A percentile compares a stretch with the other conserved stretches of the same genome.
phyloP scores from a whole-genome alignment of 2,329 filamentous ascomycete genomes.

The Cercospora zeina region DNA sequence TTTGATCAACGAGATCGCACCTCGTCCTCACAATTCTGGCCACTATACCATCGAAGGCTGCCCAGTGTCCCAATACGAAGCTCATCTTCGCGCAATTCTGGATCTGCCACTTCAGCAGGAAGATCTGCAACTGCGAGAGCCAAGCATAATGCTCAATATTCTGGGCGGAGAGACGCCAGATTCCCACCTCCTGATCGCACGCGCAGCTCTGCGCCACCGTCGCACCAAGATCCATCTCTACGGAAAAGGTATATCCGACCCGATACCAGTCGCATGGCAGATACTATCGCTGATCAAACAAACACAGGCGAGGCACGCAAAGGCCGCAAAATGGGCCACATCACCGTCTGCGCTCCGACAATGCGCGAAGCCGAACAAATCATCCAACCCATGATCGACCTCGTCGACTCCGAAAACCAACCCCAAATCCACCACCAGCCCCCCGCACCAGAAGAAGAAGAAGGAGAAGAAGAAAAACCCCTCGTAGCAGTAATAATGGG shows the following conservation, averaged over 20 bases:
- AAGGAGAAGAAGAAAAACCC: conserved; percentile 49
- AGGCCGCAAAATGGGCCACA: conserved; percentile 91
- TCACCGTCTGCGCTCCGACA: conserved; percentile 73
- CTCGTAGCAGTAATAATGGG: conserved; percentile 80
- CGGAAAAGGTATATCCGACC: conserved; percentile 67
- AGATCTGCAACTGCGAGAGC: conserved; percentile 59
- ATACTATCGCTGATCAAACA: no score
- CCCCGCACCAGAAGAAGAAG: conserved; percentile 17
- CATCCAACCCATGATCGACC: conserved; percentile 68
- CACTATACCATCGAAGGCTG: conserved; percentile 95
- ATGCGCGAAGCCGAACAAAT: conserved; percentile 68
- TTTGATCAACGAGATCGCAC: conserved; percentile 83
- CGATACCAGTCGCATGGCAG: no score
- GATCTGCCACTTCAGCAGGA: conserved; percentile 58
- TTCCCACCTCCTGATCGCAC: conserved; percentile 62
- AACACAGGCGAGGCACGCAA: conserved; percentile 63
- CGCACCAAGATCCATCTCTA: conserved; percentile 76
- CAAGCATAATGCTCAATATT: conserved; percentile 77
- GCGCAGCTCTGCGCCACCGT: conserved; percentile 58
- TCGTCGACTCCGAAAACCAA: conserved; percentile 58
- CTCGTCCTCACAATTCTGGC: conserved; percentile 83
- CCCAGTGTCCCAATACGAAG: conserved; percentile 85
- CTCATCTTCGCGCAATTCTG: conserved; percentile 82
- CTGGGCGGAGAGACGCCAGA: conserved; percentile 67
- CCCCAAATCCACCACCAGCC: conserved; percentile 41